Conservation (phyloP, 768 basidiomycete genomes). For the Suillus alpinus region DNA sequence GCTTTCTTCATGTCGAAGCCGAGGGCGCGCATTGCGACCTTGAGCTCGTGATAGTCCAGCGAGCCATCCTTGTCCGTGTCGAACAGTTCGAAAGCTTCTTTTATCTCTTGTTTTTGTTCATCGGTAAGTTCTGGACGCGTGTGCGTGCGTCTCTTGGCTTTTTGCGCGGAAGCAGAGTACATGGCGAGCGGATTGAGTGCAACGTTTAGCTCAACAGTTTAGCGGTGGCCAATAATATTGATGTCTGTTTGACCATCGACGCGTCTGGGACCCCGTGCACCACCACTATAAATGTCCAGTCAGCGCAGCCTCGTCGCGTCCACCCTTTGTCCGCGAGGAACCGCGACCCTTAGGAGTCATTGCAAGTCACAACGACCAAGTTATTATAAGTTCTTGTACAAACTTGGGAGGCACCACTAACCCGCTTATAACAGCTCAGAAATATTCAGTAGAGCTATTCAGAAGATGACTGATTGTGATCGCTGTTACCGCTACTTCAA, state of each 20-base stretch:
- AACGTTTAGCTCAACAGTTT: background rate
- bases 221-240: background rate
- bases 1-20: slow-evolving; percentile 99
- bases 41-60: slow-evolving; percentile 97
- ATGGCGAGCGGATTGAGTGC: slow-evolving; percentile 19
- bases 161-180: slow-evolving; percentile 66
- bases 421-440: background rate
- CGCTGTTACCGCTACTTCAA: slow-evolving; percentile 40
- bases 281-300: background rate
- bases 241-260: slow-evolving; percentile 17
- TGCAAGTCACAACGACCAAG: background rate
- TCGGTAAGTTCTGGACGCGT: slow-evolving; percentile 81
- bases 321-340: background rate
- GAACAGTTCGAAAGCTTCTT: slow-evolving; percentile 98
- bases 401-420: background rate
- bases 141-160: slow-evolving; percentile 73
- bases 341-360: background rate
- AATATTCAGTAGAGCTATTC: background rate
- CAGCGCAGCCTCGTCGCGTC: background rate
- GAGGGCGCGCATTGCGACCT: slow-evolving; percentile 96
- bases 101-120: slow-evolving; percentile 93
- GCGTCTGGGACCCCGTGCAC: slow-evolving; percentile 29
- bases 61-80: slow-evolving; percentile 98
- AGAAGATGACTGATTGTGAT: slow-evolving; percentile 35
- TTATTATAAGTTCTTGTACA: background rate